Evolutionary conservation across 106 monocot genomes (phyloP).

Genomic region (Dendrobium chrysotoxum): DNA sequence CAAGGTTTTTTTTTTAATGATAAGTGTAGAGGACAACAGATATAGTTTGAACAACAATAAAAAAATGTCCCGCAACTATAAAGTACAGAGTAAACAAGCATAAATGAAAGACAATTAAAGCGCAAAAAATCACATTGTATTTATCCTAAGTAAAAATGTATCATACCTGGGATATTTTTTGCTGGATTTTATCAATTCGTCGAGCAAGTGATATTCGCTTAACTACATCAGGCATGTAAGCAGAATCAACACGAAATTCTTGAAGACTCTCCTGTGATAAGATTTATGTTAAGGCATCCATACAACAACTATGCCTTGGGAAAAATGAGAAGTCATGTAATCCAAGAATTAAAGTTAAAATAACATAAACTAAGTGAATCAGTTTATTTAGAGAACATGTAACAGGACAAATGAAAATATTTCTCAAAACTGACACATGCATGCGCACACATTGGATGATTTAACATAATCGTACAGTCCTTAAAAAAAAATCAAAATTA

Average conservation of each 20-base stretch:
- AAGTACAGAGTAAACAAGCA: background rate
- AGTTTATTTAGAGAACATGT: background rate
- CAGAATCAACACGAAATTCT: conserved; percentile 13
- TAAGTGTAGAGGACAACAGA: background rate
- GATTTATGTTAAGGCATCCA: background rate
- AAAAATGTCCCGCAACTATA: background rate
- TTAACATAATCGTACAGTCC: background rate
- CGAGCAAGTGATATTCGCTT: conserved; percentile 18
- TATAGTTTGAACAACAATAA: background rate
- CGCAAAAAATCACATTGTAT: background rate
- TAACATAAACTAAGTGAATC: background rate
- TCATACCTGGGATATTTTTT: conserved; percentile 11
- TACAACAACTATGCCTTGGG: background rate
- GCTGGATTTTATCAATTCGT: conserved; percentile 14
- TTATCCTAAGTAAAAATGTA: background rate
- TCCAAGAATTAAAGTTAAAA: background rate
- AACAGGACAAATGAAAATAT: background rate
- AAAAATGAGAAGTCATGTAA: background rate
- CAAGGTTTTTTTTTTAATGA: background rate
- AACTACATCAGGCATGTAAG: conserved; percentile 16
- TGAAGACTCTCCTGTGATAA: conserved; percentile 18
- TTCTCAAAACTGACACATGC: background rate
- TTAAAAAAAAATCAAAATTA: background rate
- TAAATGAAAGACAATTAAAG: background rate
- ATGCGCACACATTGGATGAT: background rate